A percentile compares a stretch with the other conserved stretches of the same genome.
phyloP scores from a whole-genome alignment of 1,139 yeast genomes.

The Debaryomyces singareniensis region DNA sequence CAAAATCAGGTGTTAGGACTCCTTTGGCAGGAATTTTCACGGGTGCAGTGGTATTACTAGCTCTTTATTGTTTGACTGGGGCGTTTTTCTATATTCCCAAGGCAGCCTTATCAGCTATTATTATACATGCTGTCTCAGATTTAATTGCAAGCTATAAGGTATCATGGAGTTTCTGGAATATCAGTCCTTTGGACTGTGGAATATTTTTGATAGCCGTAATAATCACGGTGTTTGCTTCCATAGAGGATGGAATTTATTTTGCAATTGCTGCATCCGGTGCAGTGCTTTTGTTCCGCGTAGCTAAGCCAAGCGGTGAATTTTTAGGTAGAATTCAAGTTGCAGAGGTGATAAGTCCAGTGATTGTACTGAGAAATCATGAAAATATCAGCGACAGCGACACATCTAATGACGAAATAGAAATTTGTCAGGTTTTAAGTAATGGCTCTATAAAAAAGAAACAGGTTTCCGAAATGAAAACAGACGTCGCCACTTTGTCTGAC shows the following conservation, averaged over 20 bases:
- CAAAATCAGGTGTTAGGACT: slow-evolving; percentile 93
- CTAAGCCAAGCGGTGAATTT: slow-evolving; percentile 77
- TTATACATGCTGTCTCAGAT: slow-evolving; percentile 93
- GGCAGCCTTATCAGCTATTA: slow-evolving; percentile 79
- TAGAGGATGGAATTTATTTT: slow-evolving; percentile 87
- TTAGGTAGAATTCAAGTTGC: slow-evolving; percentile 71
- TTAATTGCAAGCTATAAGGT: slow-evolving; percentile 68
- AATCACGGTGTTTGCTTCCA: slow-evolving; percentile 72
- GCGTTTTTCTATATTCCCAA: slow-evolving; percentile 89
- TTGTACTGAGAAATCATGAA: slow-evolving; percentile 11
- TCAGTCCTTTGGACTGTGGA: slow-evolving; percentile 69
- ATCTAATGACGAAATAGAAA: slow-evolving; percentile 28
- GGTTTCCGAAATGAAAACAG: slow-evolving; percentile 7
- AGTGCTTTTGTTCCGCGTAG: slow-evolving; percentile 62
- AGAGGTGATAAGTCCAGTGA: slow-evolving; percentile 57
- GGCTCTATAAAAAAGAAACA: slow-evolving; percentile 11
- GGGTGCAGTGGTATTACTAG: slow-evolving; percentile 81
- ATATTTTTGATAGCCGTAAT: slow-evolving; percentile 74
- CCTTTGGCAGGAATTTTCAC: slow-evolving; percentile 91
- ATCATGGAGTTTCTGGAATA: slow-evolving; percentile 69
- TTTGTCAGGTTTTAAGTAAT: slow-evolving; percentile 35
- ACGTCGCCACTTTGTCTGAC: slow-evolving; percentile 15
- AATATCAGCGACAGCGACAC: slow-evolving; percentile 10
- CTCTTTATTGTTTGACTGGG: slow-evolving; percentile 74
- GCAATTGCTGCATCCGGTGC: slow-evolving; percentile 84